A percentile compares a stretch with the other conserved stretches of the same genome.
These are phyloP conservation scores for Cinnamomum chago DNA, from an alignment of 164 flowering plant species.

Conservation along the genomic window DNA sequence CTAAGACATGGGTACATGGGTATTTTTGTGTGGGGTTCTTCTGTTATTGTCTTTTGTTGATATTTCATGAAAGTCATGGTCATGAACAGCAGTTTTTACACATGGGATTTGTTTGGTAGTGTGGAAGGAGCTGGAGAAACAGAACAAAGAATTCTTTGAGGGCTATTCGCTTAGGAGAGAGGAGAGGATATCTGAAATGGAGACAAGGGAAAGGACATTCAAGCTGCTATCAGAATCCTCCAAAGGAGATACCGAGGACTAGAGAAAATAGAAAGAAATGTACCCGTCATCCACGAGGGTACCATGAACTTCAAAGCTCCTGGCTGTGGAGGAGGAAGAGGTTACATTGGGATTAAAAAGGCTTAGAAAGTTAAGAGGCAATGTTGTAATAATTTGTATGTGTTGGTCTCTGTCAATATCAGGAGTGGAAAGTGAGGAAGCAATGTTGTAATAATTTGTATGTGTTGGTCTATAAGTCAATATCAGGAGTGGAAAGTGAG, in stretches of 20 bases:
- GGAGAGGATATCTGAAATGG: slow-evolving; percentile 30
- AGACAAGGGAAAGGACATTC: slow-evolving; percentile 34
- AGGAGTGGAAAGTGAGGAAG: not conserved
- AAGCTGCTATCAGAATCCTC: slow-evolving; percentile 44
- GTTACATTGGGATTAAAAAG: not conserved
- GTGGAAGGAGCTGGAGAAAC: slow-evolving; percentile 90
- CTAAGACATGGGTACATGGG: not conserved
- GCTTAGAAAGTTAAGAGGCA: not conserved
- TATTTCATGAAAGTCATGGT: not conserved
- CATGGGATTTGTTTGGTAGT: slow-evolving; percentile 31
- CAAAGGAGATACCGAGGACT: slow-evolving; percentile 6
- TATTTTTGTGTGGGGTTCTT: too few relatives aligned
- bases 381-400: not conserved
- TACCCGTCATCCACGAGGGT: not conserved
- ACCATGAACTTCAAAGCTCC: not conserved
- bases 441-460: too few relatives aligned
- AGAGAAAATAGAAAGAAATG: not conserved
- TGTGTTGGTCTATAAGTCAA: too few relatives aligned
- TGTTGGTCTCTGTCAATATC: not conserved
- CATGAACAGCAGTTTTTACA: not conserved
- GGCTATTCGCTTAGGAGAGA: slow-evolving; percentile 39
- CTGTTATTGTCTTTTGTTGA: not conserved
- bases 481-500: too few relatives aligned
- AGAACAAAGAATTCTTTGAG: slow-evolving; percentile 83
- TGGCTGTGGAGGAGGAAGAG: not conserved